Evolutionary conservation across 2,329 filamentous ascomycete genomes (phyloP), one percentile per base, ranked within the genome.

Genomic region (Hysterium pulicare): DNA sequence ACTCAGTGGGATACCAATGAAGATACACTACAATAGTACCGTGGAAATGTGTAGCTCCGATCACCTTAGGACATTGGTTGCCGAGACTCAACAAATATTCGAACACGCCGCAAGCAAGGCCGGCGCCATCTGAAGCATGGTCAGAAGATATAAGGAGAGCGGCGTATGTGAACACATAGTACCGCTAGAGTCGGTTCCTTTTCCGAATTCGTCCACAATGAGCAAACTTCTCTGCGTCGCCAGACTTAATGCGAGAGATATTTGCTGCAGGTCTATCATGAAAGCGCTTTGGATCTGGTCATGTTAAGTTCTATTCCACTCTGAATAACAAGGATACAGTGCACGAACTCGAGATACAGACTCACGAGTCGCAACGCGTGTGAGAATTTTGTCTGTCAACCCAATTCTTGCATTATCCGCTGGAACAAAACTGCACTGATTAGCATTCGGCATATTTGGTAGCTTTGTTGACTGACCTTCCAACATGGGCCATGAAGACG

Each of bases 181-280:
- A 15, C 13, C 30, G 45, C 72, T 74, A 10, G 77, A 75, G 45
- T 82, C 78, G 0, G 82, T 85, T 2, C 82, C 83, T 62, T 85
- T 86, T 1, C 83, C 82, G 55, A 98, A 97, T 58, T 98, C 93
- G 55, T 98, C 93, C 33, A 97, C 81, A n/a, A 98, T 73, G 1
- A 98, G 64, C 5, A 98, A 72, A 57, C 87, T 96, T 36, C 81
- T 78, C 10, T 78, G 72, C 0, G 90, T 95, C 3, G 85, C 82
- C 40, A 88, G 78, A 44, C 78, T 86, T 38, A 93, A 73, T 0
- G 87, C 82, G 42, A 93, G 78, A 0, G 86, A 83, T 9, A 93
- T 82, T 58, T 98, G 91, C 54, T 93, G 88, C 15, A 98, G 67
- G 55, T 98, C 93, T 40, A 88, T 88, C 79, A 83, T 83, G 62